Base-by-base conservation (phyloP, 148 eudicot genomes). In the Chenopodium suecicum region DNA sequence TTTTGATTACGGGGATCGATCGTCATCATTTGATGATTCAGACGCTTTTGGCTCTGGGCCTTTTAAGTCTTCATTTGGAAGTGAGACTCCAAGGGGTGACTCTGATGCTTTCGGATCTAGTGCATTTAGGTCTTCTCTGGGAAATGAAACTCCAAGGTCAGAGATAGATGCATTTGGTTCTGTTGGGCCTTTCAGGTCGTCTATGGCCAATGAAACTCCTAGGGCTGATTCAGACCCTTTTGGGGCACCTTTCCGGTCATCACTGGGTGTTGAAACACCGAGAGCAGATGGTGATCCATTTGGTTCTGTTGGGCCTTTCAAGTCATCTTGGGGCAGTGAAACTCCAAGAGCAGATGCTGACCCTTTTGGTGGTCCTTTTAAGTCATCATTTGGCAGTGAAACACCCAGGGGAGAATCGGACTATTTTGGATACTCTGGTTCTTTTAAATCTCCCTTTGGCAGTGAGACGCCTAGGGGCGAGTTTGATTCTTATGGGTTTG, bases 101-200 rank as follows among this genome's bases (percentile, higher is more conserved):
- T 69, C 91, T 0, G 98, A 92, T 83, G 89, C 91, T 34, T 92
- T 92, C 65, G 91, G 90, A 65, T 89, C 96, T 71, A 84, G 84
- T 60, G 92, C 92, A 14, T 93, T 89, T 75, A 92, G 81, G 88
- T 79, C 90, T 27, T 84, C 92, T 67, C 70, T 62, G 22, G 90
- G 89, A 27, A 79, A 80, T 85, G 88, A 90, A 85, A 93, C 93
- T 54, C 89, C 93, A 68, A 86, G 90, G 83, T 81, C 84, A 78
- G 82, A 87, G 70, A 17, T 86, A 52, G 85, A 87, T 54, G 84
- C 82, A 2, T 84, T 84, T 73, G 81, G 83, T 68, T 87, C 87
- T 7, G 87, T 79, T 60, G 79, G 80, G 74, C 86, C 86, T 20
- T 80, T 83, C 76, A 66, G 81, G 41, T 83, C 85, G 48, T 85